Evolutionary conservation across 2,329 filamentous ascomycete species (phyloP), one percentile per base, ranked within the genome.

Genomic region (Fonsecaea pedrosoi): DNA sequence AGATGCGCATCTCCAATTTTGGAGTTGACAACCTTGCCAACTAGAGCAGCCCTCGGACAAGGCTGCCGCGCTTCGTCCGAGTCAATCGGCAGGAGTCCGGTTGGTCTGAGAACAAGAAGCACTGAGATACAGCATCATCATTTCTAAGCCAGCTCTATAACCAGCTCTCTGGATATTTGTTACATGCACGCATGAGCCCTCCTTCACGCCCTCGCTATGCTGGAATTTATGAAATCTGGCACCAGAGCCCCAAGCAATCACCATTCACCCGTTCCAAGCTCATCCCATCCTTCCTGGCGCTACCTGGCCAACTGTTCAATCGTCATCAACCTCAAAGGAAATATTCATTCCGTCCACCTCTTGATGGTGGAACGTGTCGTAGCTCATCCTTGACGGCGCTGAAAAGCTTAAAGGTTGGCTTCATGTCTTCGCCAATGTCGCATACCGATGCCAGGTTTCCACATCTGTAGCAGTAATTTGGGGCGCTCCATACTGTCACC

Each of bases 401-500:
- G 73, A 82, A 82, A 34, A 82, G 73, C 70, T 82, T 95, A 82
- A 99, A 99, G 74, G 91, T 92, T 37, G 94, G 93, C 68, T 92
- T 89, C 60, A 97, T 84, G 74, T 95, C 90, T 74, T 91, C 90
- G 72, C 90, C 89, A 34, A 97, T 89, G 60, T 93, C 93, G 89
- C 97, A 97, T 77, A 97, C 96, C 4, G 86, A 89, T 21, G 89
- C 89, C 68, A 91, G 82, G 67, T 83, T 87, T 59, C 95, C 95
- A 79, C 95, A 99, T 50, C 94, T 86, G 79, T 97, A 97, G 80
- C 92, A 96, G 81, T 96, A 96, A 75, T 96, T 99, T 1, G 95
- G 95, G 4, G 95, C 95, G 77, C 92, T 97, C 85, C 89, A 91
- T 30, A 91, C 89, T 1, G 89, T 91, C 18, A 97, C 94, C 50